phyloP scores from a whole-genome alignment of 2,329 filamentous ascomycete species.

The Talaromyces amestolkiae region DNA sequence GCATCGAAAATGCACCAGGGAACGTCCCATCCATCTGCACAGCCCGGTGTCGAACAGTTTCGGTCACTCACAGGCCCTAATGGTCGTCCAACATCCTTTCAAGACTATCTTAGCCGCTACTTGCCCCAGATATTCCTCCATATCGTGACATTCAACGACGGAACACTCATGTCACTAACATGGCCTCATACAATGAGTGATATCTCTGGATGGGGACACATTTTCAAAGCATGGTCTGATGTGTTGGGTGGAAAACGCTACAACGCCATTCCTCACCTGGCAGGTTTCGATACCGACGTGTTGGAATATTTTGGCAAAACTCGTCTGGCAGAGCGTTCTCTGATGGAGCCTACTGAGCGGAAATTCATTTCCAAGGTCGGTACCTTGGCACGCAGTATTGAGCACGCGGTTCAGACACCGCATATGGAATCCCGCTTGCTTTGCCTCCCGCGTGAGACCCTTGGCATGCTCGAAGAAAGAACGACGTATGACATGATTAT shows the following conservation, averaged over 20 bases:
- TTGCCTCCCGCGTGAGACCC: background rate
- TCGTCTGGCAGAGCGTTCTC: background rate
- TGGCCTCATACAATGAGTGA: slow-evolving; percentile 8
- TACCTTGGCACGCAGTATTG: background rate
- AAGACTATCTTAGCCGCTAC: background rate
- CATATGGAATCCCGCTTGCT: slow-evolving; percentile 1
- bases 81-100: background rate
- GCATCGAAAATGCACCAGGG: background rate
- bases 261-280: background rate
- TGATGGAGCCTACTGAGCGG: background rate
- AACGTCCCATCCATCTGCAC: background rate
- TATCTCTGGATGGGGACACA: background rate
- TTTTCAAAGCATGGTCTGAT: background rate
- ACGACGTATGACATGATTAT: background rate
- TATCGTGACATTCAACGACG: slow-evolving; percentile 9
- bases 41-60: slow-evolving; percentile 1
- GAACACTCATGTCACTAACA: background rate
- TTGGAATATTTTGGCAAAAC: background rate
- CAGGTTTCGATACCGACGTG: slow-evolving; percentile 3
- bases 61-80: background rate
- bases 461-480: background rate
- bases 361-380: background rate
- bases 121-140: slow-evolving; percentile 1
- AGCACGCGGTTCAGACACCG: background rate
- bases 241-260: background rate